Base-by-base conservation (phyloP, 2,329 filamentous ascomycete genomes). In the Truncatella angustata region DNA sequence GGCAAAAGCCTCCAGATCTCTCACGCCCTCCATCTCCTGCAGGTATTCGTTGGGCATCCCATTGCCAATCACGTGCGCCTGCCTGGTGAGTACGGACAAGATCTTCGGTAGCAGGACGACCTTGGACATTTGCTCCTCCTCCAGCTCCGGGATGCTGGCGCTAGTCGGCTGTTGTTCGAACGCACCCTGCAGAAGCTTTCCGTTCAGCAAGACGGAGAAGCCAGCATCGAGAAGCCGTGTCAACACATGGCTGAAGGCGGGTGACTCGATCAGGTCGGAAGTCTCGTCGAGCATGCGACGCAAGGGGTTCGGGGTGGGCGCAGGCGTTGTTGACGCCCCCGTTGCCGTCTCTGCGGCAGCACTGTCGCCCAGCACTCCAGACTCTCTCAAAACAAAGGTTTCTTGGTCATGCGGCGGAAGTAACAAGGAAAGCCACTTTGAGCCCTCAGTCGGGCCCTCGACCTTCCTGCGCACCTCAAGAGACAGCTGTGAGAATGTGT, bases 201-300 rank as follows among this genome's bases (percentile, higher is more conserved):
- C 80, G 64, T 97, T 89, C 23, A 96, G 81, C 14, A 99, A 80
- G 21, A 87, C 82, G 3, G 88, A 88, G 73, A 97, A 99, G 50
- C 87, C 88, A 42, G 91, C 82, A 68, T 97, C 92, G 54, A 97
- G 87, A 51, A 97, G 81, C 53, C 90, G 84, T 2, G 88, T 90
- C 40, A 97, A 80, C 32, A 99, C 91, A 63, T 91, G 87, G 0
- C 86, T 82, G 71, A 97, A 97, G 32, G 90, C 83, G 0, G 94
- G 94, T 1, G 94, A 97, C 66, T 99, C 94, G 65, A 97, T 87
- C 21, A 99, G 81, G 67, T 99, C 94, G 35, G 93, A 90, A 2
- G 94, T 97, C 75, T 99, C 94, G 67, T 99, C 93, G 1, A 99
- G 82, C 18, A 99, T 81, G 53, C 89, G 87, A 51, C 93, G 85